A percentile compares a stretch with the other conserved stretches of the same genome.
Evolutionary conservation across 1,139 yeast species (phyloP).

Genomic region (Pneumocystis wakefieldiae): DNA sequence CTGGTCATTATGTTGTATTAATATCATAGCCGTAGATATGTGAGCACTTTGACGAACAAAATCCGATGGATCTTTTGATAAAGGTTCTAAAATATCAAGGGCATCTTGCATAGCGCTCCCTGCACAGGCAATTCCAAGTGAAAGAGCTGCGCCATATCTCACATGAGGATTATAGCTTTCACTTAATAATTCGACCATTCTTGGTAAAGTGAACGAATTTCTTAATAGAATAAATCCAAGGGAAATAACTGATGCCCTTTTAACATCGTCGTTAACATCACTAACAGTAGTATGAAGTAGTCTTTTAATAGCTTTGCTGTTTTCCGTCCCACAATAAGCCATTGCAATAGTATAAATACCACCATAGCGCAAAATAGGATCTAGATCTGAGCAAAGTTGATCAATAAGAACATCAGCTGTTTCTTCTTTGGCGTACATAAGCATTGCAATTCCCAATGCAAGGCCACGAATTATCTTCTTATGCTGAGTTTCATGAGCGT

Average conservation of each 20-base stretch:
- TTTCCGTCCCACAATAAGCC: constrained; percentile 94
- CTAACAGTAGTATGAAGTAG: constrained; percentile 87
- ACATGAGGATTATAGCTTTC: constrained; percentile 97
- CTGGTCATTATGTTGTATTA: constrained; percentile 85
- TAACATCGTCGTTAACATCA: constrained; percentile 90
- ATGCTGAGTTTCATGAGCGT: constrained; percentile 91
- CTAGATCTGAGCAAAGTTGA: constrained; percentile 56
- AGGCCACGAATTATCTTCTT: constrained; percentile 87
- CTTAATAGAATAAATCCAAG: constrained; percentile 83
- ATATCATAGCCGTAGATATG: constrained; percentile 81
- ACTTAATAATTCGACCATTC: constrained; percentile 79
- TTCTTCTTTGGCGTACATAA: constrained; percentile 76
- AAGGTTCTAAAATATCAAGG: constrained; percentile 79
- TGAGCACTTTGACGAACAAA: constrained; percentile 97
- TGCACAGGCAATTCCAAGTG: constrained; percentile 92
- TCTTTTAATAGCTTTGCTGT: constrained; percentile 71
- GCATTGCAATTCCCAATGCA: constrained; percentile 75
- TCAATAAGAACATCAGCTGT: constrained; percentile 62
- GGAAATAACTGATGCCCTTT: constrained; percentile 92
- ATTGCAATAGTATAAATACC: constrained; percentile 88
- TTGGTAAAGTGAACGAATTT: constrained; percentile 86
- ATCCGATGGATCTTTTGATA: constrained; percentile 87
- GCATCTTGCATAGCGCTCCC: constrained; percentile 86
- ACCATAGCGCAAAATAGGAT: constrained; percentile 81
- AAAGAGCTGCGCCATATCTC: constrained; percentile 95